A percentile compares a stretch with the other conserved stretches of the same genome.
phyloP scores from a whole-genome alignment of 352 stramenopile species.

The Phytophthora citrophthora region DNA sequence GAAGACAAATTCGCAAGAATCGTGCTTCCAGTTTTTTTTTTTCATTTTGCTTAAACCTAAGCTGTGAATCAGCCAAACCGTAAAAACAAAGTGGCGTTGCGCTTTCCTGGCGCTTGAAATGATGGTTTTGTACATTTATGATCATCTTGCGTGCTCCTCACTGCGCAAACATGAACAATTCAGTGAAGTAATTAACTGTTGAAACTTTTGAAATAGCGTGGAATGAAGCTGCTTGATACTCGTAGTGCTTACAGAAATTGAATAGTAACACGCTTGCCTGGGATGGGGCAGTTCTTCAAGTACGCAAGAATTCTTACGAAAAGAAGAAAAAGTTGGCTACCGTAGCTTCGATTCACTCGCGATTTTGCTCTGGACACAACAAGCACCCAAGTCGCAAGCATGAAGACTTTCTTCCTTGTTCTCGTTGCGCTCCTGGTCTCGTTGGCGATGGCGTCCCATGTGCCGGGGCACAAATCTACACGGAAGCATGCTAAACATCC shows the following conservation, averaged over 20 bases:
- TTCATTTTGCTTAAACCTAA: neutral
- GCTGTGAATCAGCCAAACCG: slow-evolving; percentile 8
- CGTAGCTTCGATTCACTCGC: slow-evolving; percentile 9
- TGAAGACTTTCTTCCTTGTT: slow-evolving; percentile 27
- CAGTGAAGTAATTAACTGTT: too few species aligned
- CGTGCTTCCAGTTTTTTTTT: too few species aligned
- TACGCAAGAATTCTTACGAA: neutral
- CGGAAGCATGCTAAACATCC: neutral
- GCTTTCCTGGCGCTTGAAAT: slow-evolving; percentile 4
- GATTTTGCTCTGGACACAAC: slow-evolving; percentile 10
- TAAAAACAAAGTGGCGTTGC: slow-evolving; percentile 7
- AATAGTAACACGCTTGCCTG: neutral
- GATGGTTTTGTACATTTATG: neutral
- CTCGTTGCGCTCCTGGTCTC: slow-evolving; percentile 19
- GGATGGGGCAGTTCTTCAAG: slow-evolving; percentile 14
- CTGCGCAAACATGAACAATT: too few species aligned
- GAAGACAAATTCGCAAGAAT: too few species aligned
- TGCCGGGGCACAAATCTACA: slow-evolving; percentile 4
- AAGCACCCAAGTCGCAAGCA: slow-evolving; percentile 8
- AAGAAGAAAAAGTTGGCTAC: neutral
- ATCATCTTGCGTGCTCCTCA: too few species aligned
- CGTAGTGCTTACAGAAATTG: slow-evolving; percentile 11
- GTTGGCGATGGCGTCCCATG: slow-evolving; percentile 13
- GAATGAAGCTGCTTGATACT: too few species aligned
- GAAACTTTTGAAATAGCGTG: too few species aligned